These are phyloP conservation scores for Trichopus zeylanicus DNA, from an alignment of 116 monocot genomes.

Conservation along the genomic window DNA sequence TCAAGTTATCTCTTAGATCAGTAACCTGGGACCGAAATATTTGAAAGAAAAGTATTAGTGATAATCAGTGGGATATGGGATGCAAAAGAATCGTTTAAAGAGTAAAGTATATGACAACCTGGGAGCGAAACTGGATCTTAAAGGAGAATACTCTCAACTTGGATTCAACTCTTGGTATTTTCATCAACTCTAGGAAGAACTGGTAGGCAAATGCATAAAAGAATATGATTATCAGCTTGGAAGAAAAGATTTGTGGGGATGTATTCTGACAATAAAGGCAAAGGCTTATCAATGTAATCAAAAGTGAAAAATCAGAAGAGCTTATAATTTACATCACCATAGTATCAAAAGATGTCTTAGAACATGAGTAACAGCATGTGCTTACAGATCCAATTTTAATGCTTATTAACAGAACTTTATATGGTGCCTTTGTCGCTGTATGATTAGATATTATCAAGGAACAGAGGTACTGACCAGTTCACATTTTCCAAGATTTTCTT, in stretches of 20 bases:
- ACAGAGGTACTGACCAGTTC: conserved; percentile 54
- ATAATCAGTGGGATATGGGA: too few species aligned
- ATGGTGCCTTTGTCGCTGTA: background rate
- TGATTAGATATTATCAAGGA: background rate
- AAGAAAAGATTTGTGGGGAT: background rate
- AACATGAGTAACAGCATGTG: background rate
- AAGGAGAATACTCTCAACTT: conserved; percentile 94
- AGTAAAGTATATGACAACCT: conserved; percentile 30
- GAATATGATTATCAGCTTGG: background rate
- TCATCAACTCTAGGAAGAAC: conserved; percentile 97
- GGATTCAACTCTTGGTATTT: conserved; percentile 89
- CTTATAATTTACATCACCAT: too few species aligned
- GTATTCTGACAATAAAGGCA: background rate
- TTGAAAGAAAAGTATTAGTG: background rate
- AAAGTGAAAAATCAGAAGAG: background rate
- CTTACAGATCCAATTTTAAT: background rate
- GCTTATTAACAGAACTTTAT: background rate
- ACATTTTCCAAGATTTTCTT: conserved; percentile 84
- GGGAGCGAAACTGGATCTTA: conserved; percentile 83
- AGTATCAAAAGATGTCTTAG: too few species aligned
- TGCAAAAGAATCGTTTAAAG: background rate
- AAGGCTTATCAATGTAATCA: background rate
- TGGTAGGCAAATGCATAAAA: conserved; percentile 9
- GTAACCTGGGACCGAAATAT: conserved; percentile 31
- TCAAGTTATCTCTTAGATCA: conserved; percentile 63